These are phyloP conservation scores for Arabis alpina DNA, from an alignment of 345 rosid genomes.

Conservation along the genomic window DNA sequence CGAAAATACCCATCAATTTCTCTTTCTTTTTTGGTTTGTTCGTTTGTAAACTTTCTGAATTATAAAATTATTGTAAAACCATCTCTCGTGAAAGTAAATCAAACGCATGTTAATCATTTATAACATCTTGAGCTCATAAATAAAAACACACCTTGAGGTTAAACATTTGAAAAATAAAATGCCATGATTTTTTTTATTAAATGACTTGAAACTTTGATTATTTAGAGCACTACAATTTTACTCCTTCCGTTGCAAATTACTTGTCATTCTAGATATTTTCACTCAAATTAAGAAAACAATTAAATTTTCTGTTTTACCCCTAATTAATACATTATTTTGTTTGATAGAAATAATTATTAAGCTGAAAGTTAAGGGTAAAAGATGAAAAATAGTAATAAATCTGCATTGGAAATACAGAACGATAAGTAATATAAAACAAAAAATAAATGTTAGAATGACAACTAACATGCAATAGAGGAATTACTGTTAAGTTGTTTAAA, in stretches of 20 bases:
- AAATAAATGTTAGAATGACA: no score
- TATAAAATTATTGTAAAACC: background rate
- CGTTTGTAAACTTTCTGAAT: background rate
- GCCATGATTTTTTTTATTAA: background rate
- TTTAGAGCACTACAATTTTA: conserved; percentile 2
- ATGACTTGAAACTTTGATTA: background rate
- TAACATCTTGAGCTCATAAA: background rate
- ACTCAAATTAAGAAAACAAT: no score
- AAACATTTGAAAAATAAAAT: background rate
- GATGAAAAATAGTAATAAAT: no score
- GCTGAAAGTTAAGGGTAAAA: no score
- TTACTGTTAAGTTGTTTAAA: background rate
- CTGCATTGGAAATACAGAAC: no score
- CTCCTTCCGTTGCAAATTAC: no score
- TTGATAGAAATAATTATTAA: no score
- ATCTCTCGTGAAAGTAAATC: conserved; percentile 4
- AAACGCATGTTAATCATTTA: background rate
- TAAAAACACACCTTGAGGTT: background rate
- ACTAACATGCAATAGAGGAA: no score
- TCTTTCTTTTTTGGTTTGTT: background rate
- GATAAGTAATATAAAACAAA: no score
- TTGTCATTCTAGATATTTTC: no score
- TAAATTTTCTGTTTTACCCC: no score
- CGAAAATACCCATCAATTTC: conserved; percentile 18
- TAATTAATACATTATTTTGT: no score